phyloP scores from a whole-genome alignment of 2,329 filamentous ascomycete species.

The Bimuria novae-zelandiae region DNA sequence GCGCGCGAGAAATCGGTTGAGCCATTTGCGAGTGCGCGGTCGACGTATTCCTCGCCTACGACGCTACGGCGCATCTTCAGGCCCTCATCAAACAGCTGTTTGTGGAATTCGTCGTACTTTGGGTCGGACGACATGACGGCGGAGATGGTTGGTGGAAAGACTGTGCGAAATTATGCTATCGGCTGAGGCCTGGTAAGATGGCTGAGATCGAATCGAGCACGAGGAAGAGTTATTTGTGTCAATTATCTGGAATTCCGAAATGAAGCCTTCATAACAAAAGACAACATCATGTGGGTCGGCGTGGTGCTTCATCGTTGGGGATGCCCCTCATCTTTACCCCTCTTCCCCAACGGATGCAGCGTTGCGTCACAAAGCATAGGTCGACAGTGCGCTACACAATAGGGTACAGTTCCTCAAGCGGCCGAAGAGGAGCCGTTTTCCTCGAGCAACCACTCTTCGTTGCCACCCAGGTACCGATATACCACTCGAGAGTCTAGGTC shows the following conservation, averaged over 20 bases:
- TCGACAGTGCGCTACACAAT: no score
- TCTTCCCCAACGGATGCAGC: conserved; percentile 27
- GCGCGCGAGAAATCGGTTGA: conserved; percentile 63
- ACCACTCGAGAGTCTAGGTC: conserved; percentile 63
- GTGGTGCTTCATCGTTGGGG: conserved; percentile 16
- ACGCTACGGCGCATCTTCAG: conserved; percentile 64
- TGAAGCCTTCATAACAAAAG: not conserved
- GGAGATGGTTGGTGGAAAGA: conserved; percentile 16
- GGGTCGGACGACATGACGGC: conserved; percentile 47
- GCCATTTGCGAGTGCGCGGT: conserved; percentile 60
- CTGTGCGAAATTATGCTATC: conserved; percentile 4
- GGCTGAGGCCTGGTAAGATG: not conserved
- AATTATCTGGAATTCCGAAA: conserved; percentile 8
- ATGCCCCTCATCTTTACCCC: conserved; percentile 20
- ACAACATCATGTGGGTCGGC: conserved; percentile 19
- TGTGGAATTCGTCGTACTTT: conserved; percentile 52
- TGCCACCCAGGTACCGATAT: conserved; percentile 60
- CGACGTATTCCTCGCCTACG: conserved; percentile 65
- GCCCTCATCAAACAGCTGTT: conserved; percentile 64
- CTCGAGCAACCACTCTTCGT: conserved; percentile 54
- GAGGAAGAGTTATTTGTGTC: not conserved
- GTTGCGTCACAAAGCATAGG: conserved; percentile 7
- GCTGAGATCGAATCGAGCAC: not conserved
- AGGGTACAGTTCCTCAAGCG: no score
- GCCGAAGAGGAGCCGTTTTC: conserved; percentile 17